Percentiles rank a stretch among this genome's conserved stretches.
Evolutionary conservation across 2,329 filamentous ascomycete genomes (phyloP).

Genomic region (Blumeria hordei): DNA sequence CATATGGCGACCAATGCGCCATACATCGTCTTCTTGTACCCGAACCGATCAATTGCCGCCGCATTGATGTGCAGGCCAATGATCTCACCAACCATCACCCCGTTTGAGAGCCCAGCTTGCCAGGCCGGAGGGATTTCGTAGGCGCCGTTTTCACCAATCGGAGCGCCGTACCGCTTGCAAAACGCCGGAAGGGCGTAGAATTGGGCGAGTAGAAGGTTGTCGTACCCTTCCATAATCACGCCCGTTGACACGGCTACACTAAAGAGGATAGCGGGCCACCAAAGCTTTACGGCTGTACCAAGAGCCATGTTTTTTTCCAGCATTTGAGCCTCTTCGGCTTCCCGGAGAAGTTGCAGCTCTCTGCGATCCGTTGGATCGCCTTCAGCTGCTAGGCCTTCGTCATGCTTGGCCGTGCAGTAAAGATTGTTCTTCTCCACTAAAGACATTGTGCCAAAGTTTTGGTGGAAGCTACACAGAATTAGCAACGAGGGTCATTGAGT

Average conservation of each 20-base stretch:
- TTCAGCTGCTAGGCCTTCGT: neutral
- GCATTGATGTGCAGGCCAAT: neutral
- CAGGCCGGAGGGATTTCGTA: slow-evolving; percentile 1
- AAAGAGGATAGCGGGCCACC: slow-evolving; percentile 72
- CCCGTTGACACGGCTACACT: slow-evolving; percentile 70
- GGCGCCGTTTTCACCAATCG: slow-evolving; percentile 7
- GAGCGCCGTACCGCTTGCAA: slow-evolving; percentile 17
- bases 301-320: slow-evolving; percentile 49
- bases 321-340: slow-evolving; percentile 21
- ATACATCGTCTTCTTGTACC: slow-evolving; percentile 7
- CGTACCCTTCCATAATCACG: slow-evolving; percentile 81
- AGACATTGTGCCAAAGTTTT: neutral
- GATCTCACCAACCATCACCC: neutral
- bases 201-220: slow-evolving; percentile 16
- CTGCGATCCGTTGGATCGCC: neutral
- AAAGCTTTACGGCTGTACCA: slow-evolving; percentile 52
- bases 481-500: too few species aligned
- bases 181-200: slow-evolving; percentile 12
- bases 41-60: slow-evolving; percentile 3
- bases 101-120: slow-evolving; percentile 2
- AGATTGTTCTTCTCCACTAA: neutral
- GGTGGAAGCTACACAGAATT: too few species aligned
- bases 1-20: slow-evolving; percentile 5
- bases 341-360: neutral
- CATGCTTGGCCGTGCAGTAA: neutral